Evolutionary conservation across 768 basidiomycete species (phyloP).

Genomic region (Leccinum truebloodii): DNA sequence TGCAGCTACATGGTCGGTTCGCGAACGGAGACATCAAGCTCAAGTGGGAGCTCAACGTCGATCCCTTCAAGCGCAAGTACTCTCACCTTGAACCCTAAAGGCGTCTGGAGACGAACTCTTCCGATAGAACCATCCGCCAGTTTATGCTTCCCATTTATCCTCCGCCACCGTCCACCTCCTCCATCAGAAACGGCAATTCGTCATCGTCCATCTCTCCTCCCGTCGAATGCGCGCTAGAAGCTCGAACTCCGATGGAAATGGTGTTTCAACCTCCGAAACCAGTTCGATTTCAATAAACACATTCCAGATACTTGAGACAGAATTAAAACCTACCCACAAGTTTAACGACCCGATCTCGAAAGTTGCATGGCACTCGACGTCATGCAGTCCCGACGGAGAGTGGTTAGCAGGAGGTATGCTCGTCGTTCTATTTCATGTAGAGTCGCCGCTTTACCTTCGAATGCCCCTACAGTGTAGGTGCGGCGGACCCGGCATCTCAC

Average conservation of each 20-base stretch:
- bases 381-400: constrained; percentile 92
- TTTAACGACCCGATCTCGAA: constrained; percentile 89
- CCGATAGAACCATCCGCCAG: constrained; percentile 66
- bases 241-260: too few relatives aligned
- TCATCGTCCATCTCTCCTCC: too few relatives aligned
- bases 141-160: too few relatives aligned
- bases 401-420: constrained; percentile 84
- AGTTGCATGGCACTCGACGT: constrained; percentile 91
- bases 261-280: too few relatives aligned
- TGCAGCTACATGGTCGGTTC: too few relatives aligned
- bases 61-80: background rate
- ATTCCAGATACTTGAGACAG: constrained; percentile 46
- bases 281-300: too few relatives aligned
- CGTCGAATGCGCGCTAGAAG: too few relatives aligned
- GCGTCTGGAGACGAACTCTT: constrained; percentile 85
- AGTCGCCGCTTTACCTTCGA: background rate
- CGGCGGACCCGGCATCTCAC: constrained; percentile 89
- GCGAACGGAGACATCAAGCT: too few relatives aligned
- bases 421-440: background rate
- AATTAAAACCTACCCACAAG: constrained; percentile 74
- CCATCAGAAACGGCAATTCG: too few relatives aligned
- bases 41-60: too few relatives aligned
- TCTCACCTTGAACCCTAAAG: constrained; percentile 35
- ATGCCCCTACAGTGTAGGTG: constrained; percentile 27
- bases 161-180: too few relatives aligned